These are phyloP conservation scores for Penicillium sp. DNA, from an alignment of 2,329 filamentous ascomycete genomes.

Conservation along the genomic window DNA sequence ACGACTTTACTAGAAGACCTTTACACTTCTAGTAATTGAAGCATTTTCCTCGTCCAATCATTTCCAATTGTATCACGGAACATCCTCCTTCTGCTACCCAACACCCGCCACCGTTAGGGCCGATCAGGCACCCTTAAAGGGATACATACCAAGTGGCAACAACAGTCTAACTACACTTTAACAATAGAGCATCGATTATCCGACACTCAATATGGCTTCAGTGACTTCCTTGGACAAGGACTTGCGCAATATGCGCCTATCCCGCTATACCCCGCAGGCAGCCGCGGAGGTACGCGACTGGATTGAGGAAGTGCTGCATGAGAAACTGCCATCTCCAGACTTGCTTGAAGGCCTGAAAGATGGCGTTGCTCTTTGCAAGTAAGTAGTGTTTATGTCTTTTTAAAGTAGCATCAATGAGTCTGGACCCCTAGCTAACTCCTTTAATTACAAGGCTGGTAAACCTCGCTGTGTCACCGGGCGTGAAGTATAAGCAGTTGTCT, in stretches of 20 bases:
- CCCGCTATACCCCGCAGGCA: constrained; percentile 83
- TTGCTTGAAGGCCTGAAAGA: constrained; percentile 80
- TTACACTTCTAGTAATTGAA: background rate
- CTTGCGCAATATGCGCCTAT: constrained; percentile 82
- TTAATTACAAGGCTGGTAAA: constrained; percentile 62
- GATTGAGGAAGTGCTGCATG: constrained; percentile 74
- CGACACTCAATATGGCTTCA: constrained; percentile 65
- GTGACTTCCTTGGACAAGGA: constrained; percentile 91
- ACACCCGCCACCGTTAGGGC: constrained; percentile 13
- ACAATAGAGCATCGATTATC: background rate
- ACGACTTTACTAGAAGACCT: background rate
- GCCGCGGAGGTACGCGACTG: constrained; percentile 75
- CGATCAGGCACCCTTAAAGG: constrained; percentile 19
- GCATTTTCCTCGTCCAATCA: background rate
- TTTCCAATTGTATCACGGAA: constrained; percentile 1
- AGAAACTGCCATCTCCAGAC: constrained; percentile 63
- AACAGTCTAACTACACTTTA: background rate
- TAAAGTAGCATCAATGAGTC: background rate
- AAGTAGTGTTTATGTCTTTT: constrained; percentile 26
- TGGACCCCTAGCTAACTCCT: constrained; percentile 20
- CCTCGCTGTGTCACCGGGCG: constrained; percentile 63
- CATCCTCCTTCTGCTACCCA: constrained; percentile 15
- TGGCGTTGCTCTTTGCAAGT: constrained; percentile 88
- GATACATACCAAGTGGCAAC: constrained; percentile 12
- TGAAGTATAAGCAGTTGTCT: constrained; percentile 80